Evolutionary conservation across 164 flowering plant genomes (phyloP).

Genomic region (Cinnamomum micranthum): DNA sequence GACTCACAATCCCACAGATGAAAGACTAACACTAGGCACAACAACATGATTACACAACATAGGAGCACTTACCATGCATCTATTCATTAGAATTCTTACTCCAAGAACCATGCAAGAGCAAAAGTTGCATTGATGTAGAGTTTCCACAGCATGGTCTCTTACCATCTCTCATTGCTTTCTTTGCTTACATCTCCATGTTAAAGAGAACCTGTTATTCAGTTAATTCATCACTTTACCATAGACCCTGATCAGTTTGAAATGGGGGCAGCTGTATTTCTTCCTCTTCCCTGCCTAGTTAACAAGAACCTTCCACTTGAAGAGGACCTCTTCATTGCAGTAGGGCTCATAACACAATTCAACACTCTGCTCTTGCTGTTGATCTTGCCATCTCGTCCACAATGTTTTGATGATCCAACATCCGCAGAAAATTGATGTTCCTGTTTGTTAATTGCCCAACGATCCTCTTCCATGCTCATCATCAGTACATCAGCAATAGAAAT

Average conservation of each 20-base stretch:
- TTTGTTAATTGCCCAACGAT: background rate
- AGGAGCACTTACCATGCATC: background rate
- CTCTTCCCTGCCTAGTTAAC: background rate
- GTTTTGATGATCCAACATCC: slow-evolving; percentile 38
- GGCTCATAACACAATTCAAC: slow-evolving; percentile 35
- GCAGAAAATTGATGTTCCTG: background rate
- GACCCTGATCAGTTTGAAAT: too few species aligned
- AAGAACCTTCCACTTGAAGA: slow-evolving; percentile 61
- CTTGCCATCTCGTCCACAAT: slow-evolving; percentile 21
- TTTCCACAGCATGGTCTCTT: too few species aligned
- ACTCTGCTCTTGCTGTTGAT: slow-evolving; percentile 21
- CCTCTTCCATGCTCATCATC: background rate
- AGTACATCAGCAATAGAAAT: slow-evolving; percentile 10
- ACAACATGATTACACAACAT: background rate
- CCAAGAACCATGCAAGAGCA: background rate
- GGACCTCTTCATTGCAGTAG: slow-evolving; percentile 55
- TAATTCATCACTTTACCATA: too few species aligned
- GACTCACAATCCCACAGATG: slow-evolving; percentile 1
- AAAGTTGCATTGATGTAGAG: background rate
- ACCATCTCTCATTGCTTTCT: too few species aligned
- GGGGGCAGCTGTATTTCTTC: too few species aligned
- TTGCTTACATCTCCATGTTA: too few species aligned
- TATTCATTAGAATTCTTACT: background rate
- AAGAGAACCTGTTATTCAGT: too few species aligned
- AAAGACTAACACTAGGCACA: background rate